Base-by-base conservation (phyloP, 495 filamentous ascomycete genomes). In the Daldinia concentrica region DNA sequence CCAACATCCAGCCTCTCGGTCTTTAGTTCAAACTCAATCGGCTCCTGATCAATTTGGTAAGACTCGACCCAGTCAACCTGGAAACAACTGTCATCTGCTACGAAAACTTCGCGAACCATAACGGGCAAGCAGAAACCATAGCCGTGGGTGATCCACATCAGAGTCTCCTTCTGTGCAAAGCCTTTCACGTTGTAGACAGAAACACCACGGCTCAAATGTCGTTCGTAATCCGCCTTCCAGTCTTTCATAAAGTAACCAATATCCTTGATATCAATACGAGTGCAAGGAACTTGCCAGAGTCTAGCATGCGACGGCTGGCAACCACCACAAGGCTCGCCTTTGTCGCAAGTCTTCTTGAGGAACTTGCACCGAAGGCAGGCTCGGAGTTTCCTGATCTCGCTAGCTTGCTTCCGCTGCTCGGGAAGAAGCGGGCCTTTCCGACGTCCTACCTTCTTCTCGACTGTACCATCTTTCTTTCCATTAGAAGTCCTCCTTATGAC, bases 191-290 rank as follows among this genome's bases (percentile, higher is more conserved):
- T 97, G 76, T 90, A 93, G 37, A 96, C 90, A 3, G 93, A 94
- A 78, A 97, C 92, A 37, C 92, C 92, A 68, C 93, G 88, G 73
- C 85, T 90, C 62, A 94, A 87, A 77, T 97, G 94, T 58, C 93
- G 90, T 80, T 97, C 93, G 76, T 93, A 96, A 74, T 97, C 94
- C 15, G 92, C 93, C 81, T 92, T 95, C 93, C 93, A 97, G 79
- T 97, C 94, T 85, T 97, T 97, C 92, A 97, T 95, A 85, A 97
- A 97, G 76, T 94, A 97, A 32, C 88, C 92, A 75, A 97, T 95
- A 71, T 97, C 94, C 85, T 97, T 96, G 83, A 97, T 97, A 77
- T 97, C 94, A 69, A 97, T 97, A 27, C 94, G 90, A 14, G 94
- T 97, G 82, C 94, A 97, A 37, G 94, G 94, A 24, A 97, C 94